Percentiles rank a stretch among this genome's conserved stretches.
phyloP scores from a whole-genome alignment of 2,329 filamentous ascomycete genomes.

The Aspergillus fischeri region DNA sequence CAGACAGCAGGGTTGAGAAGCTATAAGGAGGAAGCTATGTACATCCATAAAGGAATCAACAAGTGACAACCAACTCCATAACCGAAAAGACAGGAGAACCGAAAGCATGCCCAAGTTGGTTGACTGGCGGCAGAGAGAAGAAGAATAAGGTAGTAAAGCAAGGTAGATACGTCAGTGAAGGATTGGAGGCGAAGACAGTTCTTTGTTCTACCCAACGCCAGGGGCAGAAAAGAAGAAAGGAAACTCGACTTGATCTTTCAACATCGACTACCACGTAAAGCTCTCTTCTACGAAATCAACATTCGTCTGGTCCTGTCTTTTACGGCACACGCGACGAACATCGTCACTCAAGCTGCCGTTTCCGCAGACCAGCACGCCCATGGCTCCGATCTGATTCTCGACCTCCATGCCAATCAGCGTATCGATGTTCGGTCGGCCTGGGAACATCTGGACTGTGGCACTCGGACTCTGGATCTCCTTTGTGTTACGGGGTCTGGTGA shows the following conservation, averaged over 20 bases:
- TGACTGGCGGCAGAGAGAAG: neutral
- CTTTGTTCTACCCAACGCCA: neutral
- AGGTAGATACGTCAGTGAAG: neutral
- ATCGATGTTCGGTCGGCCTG: slow-evolving; percentile 78
- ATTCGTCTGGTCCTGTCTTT: slow-evolving; percentile 57
- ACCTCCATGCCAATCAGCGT: slow-evolving; percentile 79
- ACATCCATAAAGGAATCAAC: neutral
- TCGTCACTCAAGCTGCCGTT: slow-evolving; percentile 72
- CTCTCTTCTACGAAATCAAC: slow-evolving; percentile 75
- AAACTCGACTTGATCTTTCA: neutral
- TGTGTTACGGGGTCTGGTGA: slow-evolving; percentile 81
- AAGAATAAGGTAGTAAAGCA: neutral
- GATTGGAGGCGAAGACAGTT: neutral
- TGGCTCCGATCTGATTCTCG: slow-evolving; percentile 75
- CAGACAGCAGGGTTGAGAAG: neutral
- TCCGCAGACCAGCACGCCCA: slow-evolving; percentile 79
- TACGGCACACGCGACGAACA: slow-evolving; percentile 64
- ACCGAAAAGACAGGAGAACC: neutral
- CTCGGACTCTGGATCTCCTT: slow-evolving; percentile 74
- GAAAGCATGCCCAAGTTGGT: neutral
- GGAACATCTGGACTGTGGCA: slow-evolving; percentile 83
- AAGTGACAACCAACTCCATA: neutral
- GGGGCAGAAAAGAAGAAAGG: neutral
- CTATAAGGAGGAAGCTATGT: neutral
- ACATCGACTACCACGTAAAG: slow-evolving; percentile 49